phyloP scores from a whole-genome alignment of 768 basidiomycete genomes.

The Kwoniella heveanensis region DNA sequence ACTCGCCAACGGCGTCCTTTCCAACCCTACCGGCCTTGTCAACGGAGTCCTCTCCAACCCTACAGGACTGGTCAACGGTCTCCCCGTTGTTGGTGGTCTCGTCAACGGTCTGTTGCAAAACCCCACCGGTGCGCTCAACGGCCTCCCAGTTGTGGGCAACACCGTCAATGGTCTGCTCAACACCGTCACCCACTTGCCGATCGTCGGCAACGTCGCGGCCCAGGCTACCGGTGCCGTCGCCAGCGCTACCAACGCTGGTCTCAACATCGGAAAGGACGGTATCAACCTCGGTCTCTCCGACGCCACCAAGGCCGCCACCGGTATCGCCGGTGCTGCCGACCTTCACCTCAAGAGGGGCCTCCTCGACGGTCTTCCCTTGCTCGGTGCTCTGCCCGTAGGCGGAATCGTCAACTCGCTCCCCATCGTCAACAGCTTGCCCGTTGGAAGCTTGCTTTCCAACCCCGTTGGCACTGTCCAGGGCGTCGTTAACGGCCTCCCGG shows the following conservation, averaged over 20 bases:
- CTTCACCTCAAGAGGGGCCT: constrained; percentile 11
- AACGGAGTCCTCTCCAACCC: constrained; percentile 9
- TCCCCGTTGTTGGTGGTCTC: constrained; percentile 20
- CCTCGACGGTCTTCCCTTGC: constrained; percentile 17
- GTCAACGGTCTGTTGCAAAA: constrained; percentile 5
- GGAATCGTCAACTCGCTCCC: constrained; percentile 18
- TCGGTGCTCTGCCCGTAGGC: constrained; percentile 17
- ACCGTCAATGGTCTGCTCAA: constrained; percentile 14
- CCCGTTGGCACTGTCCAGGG: constrained; percentile 14
- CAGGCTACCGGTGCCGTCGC: constrained; percentile 7
- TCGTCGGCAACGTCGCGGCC: constrained; percentile 19
- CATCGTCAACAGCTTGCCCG: constrained; percentile 13
- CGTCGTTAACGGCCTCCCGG: constrained; percentile 12
- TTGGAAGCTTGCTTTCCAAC: constrained; percentile 20
- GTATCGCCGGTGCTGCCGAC: neutral
- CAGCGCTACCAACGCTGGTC: constrained; percentile 12
- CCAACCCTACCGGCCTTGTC: constrained; percentile 13
- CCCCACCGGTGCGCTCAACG: neutral
- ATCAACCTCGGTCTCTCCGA: constrained; percentile 14
- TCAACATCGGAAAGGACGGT: constrained; percentile 5
- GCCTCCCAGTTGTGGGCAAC: constrained; percentile 14
- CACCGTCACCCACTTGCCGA: constrained; percentile 14
- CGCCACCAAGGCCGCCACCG: constrained; percentile 5
- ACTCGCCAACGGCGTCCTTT: constrained; percentile 10
- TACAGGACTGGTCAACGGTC: constrained; percentile 10